Base-by-base conservation (phyloP, 2,329 filamentous ascomycete genomes). In the Fusarium buxicola region DNA sequence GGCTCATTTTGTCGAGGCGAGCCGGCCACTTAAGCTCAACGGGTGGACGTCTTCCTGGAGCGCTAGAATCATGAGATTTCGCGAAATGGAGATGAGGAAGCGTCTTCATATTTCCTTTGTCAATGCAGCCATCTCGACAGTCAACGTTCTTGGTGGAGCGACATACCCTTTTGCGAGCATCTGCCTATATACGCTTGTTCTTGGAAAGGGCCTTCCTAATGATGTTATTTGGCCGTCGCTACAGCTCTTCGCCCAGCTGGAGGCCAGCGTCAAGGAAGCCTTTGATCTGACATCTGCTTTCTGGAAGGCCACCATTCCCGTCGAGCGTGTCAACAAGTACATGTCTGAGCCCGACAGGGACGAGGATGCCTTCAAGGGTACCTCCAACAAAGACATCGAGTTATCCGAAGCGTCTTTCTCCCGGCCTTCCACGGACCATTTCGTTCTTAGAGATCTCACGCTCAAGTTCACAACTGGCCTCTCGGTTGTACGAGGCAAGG, bases 141-240 rank as follows among this genome's bases (percentile, higher is more conserved):
- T 90, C 49, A 94, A 94, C 72, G 82, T 86, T 5, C 81, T 92
- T 25, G 88, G 90, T 0, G 90, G 89, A 25, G 88, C 89, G 0
- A 76, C 92, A 5, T 93, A 96, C 64, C 92, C 92, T 0, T 88
- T 95, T 1, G 87, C 90, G 2, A 91, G 90, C 1, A 93, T 97
- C 67, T 92, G 89, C 65, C 88, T 92, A 1, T 96, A 92, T 73
- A 95, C 92, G 0, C 82, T 89, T 10, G 74, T 94, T 34, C 87
- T 90, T 5, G 85, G 86, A 0, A 82, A 86, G 43, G 84, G 87
- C 1, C 77, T 97, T 8, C 87, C 88, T 0, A 87, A 96, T 31
- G 91, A 96, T 59, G 82, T 96, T 24, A 93, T 93, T 9, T 97
- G 96, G 74, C 93, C 93, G 0, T 92, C 93, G 0, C 80, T 97